Base-by-base conservation (phyloP, 768 basidiomycete species). In the Trametes gibbosa region DNA sequence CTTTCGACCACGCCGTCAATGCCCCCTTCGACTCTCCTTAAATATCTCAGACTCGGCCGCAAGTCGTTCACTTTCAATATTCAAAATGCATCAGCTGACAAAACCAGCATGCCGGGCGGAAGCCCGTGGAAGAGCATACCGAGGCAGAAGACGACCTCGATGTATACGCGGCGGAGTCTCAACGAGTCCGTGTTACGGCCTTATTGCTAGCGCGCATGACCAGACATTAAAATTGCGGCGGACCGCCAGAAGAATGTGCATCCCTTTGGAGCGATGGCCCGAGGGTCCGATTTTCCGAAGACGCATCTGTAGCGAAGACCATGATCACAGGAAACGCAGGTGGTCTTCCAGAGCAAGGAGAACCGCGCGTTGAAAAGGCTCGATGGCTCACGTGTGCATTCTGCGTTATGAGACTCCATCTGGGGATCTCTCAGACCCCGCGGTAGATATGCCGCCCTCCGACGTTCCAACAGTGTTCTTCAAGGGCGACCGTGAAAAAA, bases 141-240 rank as follows among this genome's bases (percentile, higher is more conserved):
- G 39, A 47, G 8, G 21, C 37, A 17, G 53, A 48, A 56, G 39
- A 4, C n/a, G 54, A 24, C 35, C 47, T 42, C 47, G 27, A 8
- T 6, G 14, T 21, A n/a, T n/a, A n/a, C 23, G 35, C 40, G 21
- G 46, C 46, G 55, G 35, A 10, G 19, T 39, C 16, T 23, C 13
- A 40, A 9, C 39, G 25, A 8, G 39, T 39, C 5, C 47, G 14
- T 24, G 16, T 27, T 41, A 56, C 47, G 27, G 47, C 25, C 37
- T 16, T 14, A 16, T 9, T 42, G 55, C 49, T 32, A 10, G 29
- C 25, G 25, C 25, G 39, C 19, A 39, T 17, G n/a, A 21, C n/a
- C 47, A 24, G 37, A 47, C 47, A 49, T 56, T 47, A 56, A 47
- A 47, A 10, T 4, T 12, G 37, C n/a, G 25, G n/a, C 55, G 55